phyloP scores from a whole-genome alignment of 306 rosid species.

The Mucuna pruriens region DNA sequence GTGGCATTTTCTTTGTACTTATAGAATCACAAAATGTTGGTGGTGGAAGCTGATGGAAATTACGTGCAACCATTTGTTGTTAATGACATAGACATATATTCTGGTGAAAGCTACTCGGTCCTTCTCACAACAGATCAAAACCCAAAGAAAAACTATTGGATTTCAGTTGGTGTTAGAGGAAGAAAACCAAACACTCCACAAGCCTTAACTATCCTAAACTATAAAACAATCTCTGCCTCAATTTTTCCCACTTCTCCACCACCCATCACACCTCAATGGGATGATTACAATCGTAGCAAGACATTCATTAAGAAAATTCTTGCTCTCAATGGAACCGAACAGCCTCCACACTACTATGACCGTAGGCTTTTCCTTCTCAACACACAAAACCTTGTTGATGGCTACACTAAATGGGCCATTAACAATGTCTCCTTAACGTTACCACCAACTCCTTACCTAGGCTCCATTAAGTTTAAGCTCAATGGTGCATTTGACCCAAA shows the following conservation, averaged over 20 bases:
- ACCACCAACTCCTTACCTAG: conserved; percentile 68
- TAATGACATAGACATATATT: conserved; percentile 68
- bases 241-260: conserved; percentile 60
- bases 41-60: conserved; percentile 78
- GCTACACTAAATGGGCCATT: conserved; percentile 66
- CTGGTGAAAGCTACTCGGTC: conserved; percentile 75
- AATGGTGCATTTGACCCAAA: conserved; percentile 33
- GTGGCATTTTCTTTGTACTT: not conserved
- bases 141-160: conserved; percentile 64
- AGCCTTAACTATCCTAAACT: conserved; percentile 61
- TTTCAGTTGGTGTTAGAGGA: conserved; percentile 68
- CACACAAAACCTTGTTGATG: conserved; percentile 65
- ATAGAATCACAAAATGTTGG: conserved; percentile 68
- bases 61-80: conserved; percentile 63
- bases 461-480: conserved; percentile 49
- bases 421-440: conserved; percentile 63
- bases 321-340: conserved; percentile 48
- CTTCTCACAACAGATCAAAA: conserved; percentile 64
- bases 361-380: conserved; percentile 67
- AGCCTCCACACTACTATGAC: conserved; percentile 48
- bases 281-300: conserved; percentile 56
- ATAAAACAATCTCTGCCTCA: conserved; percentile 51
- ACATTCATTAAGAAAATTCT: conserved; percentile 40
- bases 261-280: conserved; percentile 64
- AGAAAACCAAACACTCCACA: conserved; percentile 62